Base-by-base conservation (phyloP, 2,329 filamentous ascomycete species). In the Trichoderma sp. region DNA sequence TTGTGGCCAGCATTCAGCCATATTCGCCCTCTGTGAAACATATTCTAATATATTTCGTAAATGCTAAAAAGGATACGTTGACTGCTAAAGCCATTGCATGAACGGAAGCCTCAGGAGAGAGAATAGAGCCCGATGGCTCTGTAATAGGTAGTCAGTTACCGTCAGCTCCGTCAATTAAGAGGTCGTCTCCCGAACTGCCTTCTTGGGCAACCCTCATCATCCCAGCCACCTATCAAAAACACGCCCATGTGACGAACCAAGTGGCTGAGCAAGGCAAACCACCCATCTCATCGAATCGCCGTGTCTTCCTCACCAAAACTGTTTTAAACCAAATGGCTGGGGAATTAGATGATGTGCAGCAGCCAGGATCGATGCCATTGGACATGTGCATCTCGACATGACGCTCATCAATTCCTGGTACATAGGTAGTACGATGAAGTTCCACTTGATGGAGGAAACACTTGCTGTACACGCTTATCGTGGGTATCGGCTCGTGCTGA, bases 171-270 rank as follows among this genome's bases (percentile, higher is more conserved):
- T 39, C 34, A 12, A 12, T 3, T 14, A 10, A 39, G 1, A 39
- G 34, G 14, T 39, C 34, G 34, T 39, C 34, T 39, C 34, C 12
- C 34, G 26, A 55, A 55, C 60, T 63, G 60, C 60, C 47, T 28
- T 41, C 39, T 55, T 63, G 50, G 60, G 60, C 60, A 21, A 47
- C 45, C 54, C 60, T 54, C 30, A 39, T 54, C 30, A 39, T 15
- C 60, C 60, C 60, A 55, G 50, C 60, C 60, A 55, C 60, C 50
- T 55, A 55, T 47, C 41, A 54, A 39, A 14, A 39, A 39, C 34
- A 39, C 14, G 57, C 39, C 55, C 48, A 62, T 62, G 59, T 62
- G 59, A 62, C 54, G 39, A 24, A 24, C 15, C 39, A 26, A 45
- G 59, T 39, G 59, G 59, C 59, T 62, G 48, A 48, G 59, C 39